Evolutionary conservation across 1,284 basidiomycete genomes (phyloP).

Genomic region (Rhodotorula sp.): DNA sequence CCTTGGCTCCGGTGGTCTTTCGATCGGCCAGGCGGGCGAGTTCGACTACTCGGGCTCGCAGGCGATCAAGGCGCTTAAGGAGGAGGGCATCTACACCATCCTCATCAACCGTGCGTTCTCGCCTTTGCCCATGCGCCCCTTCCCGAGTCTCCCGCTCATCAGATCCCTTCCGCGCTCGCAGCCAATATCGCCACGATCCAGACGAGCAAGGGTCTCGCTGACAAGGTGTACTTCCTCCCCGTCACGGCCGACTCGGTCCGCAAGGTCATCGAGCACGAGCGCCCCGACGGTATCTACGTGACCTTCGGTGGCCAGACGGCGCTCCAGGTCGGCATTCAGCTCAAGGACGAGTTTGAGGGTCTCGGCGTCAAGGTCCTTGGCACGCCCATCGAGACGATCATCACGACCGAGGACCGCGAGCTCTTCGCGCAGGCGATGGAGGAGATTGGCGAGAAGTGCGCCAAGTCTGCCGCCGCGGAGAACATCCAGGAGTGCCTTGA

Average conservation of each 20-base stretch:
- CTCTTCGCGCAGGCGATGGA: conserved; percentile 94
- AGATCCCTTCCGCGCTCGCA: conserved; percentile 7
- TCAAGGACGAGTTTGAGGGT: conserved; percentile 89
- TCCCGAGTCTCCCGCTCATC: neutral
- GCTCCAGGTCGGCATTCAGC: conserved; percentile 92
- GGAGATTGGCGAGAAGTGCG: conserved; percentile 93
- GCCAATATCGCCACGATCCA: conserved; percentile 99
- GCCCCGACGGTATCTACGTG: conserved; percentile 97
- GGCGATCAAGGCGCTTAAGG: conserved; percentile 98
- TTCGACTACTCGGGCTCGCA: conserved; percentile 99
- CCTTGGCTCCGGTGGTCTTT: conserved; percentile 95
- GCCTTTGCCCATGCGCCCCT: neutral
- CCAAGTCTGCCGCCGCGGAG: conserved; percentile 81
- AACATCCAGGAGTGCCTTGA: conserved; percentile 74
- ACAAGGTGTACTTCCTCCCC: conserved; percentile 99
- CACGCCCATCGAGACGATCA: conserved; percentile 95
- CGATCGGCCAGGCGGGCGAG: conserved; percentile 97
- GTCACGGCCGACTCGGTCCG: conserved; percentile 97
- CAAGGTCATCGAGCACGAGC: conserved; percentile 97
- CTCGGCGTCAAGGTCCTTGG: conserved; percentile 92
- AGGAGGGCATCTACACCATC: conserved; percentile 98
- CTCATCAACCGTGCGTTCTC: conserved; percentile 72
- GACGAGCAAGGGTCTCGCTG: conserved; percentile 93
- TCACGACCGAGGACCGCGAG: conserved; percentile 95
- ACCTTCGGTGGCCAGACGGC: conserved; percentile 99